Evolutionary conservation across 2,329 filamentous ascomycete species (phyloP).

Genomic region (Cladosporium sp.): DNA sequence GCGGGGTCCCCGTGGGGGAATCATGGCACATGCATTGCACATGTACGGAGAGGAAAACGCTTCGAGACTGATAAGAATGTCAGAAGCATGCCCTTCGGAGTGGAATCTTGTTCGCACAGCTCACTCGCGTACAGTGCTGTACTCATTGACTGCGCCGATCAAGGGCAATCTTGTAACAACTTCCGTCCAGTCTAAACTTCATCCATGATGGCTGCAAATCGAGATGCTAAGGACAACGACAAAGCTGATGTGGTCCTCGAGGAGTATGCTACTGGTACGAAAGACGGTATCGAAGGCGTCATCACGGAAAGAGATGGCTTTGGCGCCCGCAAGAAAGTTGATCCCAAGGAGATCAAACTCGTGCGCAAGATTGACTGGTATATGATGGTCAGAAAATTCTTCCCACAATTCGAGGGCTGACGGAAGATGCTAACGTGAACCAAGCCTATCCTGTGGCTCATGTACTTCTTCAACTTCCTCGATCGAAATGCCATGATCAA

Average conservation of each 20-base stretch:
- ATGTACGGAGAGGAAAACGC: no score
- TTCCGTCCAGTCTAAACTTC: not conserved
- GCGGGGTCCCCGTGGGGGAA: conserved; percentile 5
- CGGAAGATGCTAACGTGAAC: no score
- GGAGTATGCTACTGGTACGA: not conserved
- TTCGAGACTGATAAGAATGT: not conserved
- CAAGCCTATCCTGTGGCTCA: conserved; percentile 19
- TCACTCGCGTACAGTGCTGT: not conserved
- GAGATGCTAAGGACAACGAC: not conserved
- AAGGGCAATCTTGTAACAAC: no score
- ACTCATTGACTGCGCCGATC: not conserved
- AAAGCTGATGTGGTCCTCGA: not conserved
- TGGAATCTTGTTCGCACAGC: not conserved
- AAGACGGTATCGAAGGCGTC: conserved; percentile 3
- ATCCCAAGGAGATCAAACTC: conserved; percentile 26
- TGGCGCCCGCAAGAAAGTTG: conserved; percentile 29
- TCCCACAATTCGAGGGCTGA: no score
- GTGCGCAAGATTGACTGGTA: conserved; percentile 28
- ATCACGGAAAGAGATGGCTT: not conserved
- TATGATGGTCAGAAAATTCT: conserved; percentile 21
- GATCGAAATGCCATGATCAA: conserved; percentile 18
- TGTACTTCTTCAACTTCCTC: conserved; percentile 28
- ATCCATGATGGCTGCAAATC: not conserved
- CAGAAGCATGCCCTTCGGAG: not conserved
- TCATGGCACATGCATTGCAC: not conserved